Percentiles rank a stretch among this genome's conserved stretches.
These are phyloP conservation scores for Pleurotus tuber-regium DNA, from an alignment of 768 basidiomycete species.

Conservation along the genomic window DNA sequence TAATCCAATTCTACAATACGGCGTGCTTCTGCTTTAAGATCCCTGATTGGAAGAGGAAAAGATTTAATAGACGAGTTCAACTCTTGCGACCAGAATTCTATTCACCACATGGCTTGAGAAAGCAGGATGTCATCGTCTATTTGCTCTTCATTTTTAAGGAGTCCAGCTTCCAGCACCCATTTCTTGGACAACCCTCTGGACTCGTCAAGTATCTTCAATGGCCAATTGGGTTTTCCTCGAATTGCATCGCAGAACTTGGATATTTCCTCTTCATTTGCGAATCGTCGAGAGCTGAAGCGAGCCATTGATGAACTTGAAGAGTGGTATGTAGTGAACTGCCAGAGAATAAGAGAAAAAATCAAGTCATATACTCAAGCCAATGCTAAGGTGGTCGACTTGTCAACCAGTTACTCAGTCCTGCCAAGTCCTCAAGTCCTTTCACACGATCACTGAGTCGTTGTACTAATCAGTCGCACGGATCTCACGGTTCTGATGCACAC, in stretches of 20 bases:
- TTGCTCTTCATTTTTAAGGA: not conserved
- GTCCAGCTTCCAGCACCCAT: constrained; percentile 9
- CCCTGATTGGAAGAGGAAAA: not conserved
- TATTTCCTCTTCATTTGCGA: too few species aligned
- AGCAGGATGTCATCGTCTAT: not conserved
- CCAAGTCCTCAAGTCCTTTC: too few species aligned
- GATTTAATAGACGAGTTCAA: not conserved
- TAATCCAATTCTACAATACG: constrained; percentile 8
- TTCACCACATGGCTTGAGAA: not conserved
- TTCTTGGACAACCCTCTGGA: constrained; percentile 2
- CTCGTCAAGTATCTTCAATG: constrained; percentile 6
- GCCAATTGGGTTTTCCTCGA: constrained; percentile 2
- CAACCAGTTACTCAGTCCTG: too few species aligned
- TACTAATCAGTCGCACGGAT: too few species aligned
- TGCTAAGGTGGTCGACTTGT: too few species aligned
- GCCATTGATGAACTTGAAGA: too few species aligned
- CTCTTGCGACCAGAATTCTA: not conserved
- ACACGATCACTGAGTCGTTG: too few species aligned
- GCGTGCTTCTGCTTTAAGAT: constrained; percentile 5
- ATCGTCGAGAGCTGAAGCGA: too few species aligned
- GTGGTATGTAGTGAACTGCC: too few species aligned
- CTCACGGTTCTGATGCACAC: too few species aligned
- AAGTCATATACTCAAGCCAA: too few species aligned
- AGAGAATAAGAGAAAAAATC: too few species aligned
- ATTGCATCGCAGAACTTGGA: constrained; percentile 6